These are phyloP conservation scores for Pseudozyma hubeiensis DNA, from an alignment of 1,284 basidiomycete genomes.

Conservation along the genomic window DNA sequence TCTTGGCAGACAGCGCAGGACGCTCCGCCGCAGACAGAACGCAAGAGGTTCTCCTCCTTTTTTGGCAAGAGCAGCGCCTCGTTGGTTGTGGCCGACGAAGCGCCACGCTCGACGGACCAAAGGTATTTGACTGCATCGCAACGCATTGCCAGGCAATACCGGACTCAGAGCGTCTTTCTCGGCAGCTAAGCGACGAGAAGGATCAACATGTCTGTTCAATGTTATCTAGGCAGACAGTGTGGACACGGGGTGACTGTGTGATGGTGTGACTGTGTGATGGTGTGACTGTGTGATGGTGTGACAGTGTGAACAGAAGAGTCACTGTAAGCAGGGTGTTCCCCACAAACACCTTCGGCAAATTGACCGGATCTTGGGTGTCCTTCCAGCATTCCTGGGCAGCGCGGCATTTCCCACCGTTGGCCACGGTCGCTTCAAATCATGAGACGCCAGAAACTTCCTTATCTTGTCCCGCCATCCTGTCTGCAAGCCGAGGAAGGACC, in stretches of 20 bases:
- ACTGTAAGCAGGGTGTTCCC: no score
- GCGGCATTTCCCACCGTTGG: no score
- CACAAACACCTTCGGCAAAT: not conserved
- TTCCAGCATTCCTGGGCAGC: not conserved
- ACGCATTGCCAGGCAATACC: slow-evolving; percentile 33
- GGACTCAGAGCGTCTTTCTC: slow-evolving; percentile 5
- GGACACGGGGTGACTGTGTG: no score
- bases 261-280: no score
- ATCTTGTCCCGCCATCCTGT: not conserved
- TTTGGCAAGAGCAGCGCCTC: slow-evolving; percentile 8
- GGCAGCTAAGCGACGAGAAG: not conserved
- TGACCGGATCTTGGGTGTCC: not conserved
- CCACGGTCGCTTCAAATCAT: no score
- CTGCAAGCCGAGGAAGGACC: no score
- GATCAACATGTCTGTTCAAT: not conserved
- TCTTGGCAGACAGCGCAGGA: not conserved
- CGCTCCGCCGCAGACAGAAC: not conserved
- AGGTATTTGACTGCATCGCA: slow-evolving; percentile 19
- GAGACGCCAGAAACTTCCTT: not conserved
- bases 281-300: no score
- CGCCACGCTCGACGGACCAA: not conserved
- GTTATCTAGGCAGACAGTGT: not conserved
- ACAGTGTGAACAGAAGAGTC: no score
- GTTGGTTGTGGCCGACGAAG: not conserved
- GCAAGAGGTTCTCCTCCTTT: slow-evolving; percentile 27